Evolutionary conservation across 2,329 filamentous ascomycete genomes (phyloP).

Genomic region (Fusarium papillatum): DNA sequence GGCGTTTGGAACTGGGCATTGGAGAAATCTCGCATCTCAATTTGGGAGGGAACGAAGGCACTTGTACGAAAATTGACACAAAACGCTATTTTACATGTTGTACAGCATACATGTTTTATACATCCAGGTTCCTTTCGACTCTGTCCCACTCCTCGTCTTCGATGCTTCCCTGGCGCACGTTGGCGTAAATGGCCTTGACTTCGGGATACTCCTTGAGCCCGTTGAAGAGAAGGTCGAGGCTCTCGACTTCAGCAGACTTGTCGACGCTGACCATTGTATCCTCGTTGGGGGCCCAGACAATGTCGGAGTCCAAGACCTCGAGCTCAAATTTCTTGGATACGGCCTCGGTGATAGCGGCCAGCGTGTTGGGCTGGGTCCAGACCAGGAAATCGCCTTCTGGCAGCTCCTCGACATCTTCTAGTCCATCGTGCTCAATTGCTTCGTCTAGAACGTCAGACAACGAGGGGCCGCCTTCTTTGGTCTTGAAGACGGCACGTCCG

Average conservation of each 20-base stretch:
- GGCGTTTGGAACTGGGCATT: conserved; percentile 42
- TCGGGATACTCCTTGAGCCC: conserved; percentile 76
- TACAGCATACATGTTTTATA: conserved; percentile 55
- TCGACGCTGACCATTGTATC: conserved; percentile 80
- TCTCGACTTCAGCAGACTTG: conserved; percentile 65
- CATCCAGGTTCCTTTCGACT: conserved; percentile 66
- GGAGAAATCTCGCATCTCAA: conserved; percentile 31
- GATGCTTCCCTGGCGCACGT: conserved; percentile 67
- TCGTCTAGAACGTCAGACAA: conserved; percentile 85
- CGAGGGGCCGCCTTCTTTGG: conserved; percentile 59
- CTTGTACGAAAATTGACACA: conserved; percentile 36
- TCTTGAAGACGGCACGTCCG: conserved; percentile 80
- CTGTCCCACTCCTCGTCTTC: conserved; percentile 67
- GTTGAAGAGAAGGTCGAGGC: conserved; percentile 71
- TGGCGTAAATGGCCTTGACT: conserved; percentile 85
- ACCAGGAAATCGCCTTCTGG: conserved; percentile 79
- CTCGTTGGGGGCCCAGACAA: conserved; percentile 87
- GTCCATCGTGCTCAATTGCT: conserved; percentile 84
- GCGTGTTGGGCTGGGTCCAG: conserved; percentile 52
- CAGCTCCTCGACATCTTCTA: conserved; percentile 78
- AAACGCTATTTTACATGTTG: conserved; percentile 42
- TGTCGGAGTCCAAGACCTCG: conserved; percentile 80
- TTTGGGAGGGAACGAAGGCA: conserved; percentile 26
- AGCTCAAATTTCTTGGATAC: conserved; percentile 75
- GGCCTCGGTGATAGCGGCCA: conserved; percentile 53